These are phyloP conservation scores for Cyphellophora europaea DNA, from an alignment of 2,329 filamentous ascomycete genomes.

Conservation along the genomic window DNA sequence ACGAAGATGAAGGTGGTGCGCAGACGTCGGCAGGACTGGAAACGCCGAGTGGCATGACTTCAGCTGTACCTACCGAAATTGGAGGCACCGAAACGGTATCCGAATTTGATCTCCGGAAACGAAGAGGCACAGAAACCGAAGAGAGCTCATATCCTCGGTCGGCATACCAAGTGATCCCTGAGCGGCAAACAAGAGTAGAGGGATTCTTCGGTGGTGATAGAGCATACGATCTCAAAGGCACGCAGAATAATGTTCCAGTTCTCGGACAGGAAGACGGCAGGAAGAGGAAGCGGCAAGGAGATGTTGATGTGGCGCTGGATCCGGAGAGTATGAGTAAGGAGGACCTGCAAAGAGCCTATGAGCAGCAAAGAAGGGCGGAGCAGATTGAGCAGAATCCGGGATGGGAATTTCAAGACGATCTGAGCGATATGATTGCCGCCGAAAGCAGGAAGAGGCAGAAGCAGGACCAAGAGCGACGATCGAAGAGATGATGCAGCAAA, in stretches of 20 bases:
- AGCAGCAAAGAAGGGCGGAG: slow-evolving; percentile 57
- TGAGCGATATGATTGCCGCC: slow-evolving; percentile 91
- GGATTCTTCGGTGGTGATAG: slow-evolving; percentile 96
- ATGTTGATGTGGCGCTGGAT: slow-evolving; percentile 87
- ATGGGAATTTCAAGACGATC: slow-evolving; percentile 76
- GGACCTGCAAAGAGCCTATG: slow-evolving; percentile 70
- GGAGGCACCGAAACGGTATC: slow-evolving; percentile 65
- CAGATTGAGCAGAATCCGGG: slow-evolving; percentile 57
- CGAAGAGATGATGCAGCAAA: slow-evolving; percentile 38
- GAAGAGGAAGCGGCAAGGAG: slow-evolving; percentile 92
- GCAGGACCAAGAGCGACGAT: slow-evolving; percentile 69
- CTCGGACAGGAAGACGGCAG: slow-evolving; percentile 71
- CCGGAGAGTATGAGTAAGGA: slow-evolving; percentile 82
- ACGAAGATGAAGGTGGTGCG: slow-evolving; percentile 53
- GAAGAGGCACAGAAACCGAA: slow-evolving; percentile 79
- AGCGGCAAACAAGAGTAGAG: slow-evolving; percentile 73
- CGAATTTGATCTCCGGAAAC: slow-evolving; percentile 87
- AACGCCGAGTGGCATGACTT: slow-evolving; percentile 72
- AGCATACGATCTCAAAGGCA: slow-evolving; percentile 73
- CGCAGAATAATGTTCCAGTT: slow-evolving; percentile 50
- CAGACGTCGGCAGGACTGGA: slow-evolving; percentile 70
- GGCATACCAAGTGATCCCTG: slow-evolving; percentile 82
- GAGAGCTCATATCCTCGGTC: slow-evolving; percentile 64
- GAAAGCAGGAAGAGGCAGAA: slow-evolving; percentile 86
- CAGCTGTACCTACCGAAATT: slow-evolving; percentile 72